Percentiles rank a stretch among this genome's conserved stretches.
phyloP scores from a whole-genome alignment of 2,329 filamentous ascomycete genomes.

The Nannizziopsis barbatae region DNA sequence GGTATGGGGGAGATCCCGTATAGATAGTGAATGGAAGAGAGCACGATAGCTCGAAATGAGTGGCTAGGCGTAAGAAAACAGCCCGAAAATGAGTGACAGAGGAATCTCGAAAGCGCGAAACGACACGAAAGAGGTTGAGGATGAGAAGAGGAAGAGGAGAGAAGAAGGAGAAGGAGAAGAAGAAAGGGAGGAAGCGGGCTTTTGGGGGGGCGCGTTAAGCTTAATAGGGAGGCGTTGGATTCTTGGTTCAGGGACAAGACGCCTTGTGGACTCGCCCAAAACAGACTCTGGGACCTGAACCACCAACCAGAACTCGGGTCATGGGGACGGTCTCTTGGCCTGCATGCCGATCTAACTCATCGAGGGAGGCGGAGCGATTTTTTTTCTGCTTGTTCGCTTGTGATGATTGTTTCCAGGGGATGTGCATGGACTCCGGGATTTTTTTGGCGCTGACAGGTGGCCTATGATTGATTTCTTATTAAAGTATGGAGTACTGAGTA shows the following conservation, averaged over 20 bases:
- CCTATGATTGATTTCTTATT: too few species aligned
- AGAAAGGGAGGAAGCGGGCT: neutral
- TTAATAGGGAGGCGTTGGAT: neutral
- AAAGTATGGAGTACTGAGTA: too few species aligned
- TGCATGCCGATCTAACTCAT: too few species aligned
- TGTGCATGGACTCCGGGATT: too few species aligned
- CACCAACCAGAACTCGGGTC: too few species aligned
- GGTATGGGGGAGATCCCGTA: neutral
- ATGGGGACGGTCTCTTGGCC: too few species aligned
- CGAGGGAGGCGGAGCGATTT: too few species aligned
- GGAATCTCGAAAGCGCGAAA: constrained; percentile 2
- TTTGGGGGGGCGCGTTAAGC: neutral
- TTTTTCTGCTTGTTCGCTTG: too few species aligned
- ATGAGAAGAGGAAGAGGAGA: neutral
- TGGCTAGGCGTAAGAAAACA: constrained; percentile 7
- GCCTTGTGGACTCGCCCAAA: too few species aligned
- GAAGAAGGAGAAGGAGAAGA: neutral
- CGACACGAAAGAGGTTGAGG: neutral
- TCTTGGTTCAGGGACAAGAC: neutral
- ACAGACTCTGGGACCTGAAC: too few species aligned
- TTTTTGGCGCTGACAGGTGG: too few species aligned
- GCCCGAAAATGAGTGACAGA: constrained; percentile 8
- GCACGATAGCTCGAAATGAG: constrained; percentile 5
- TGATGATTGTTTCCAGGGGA: too few species aligned
- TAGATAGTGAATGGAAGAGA: constrained; percentile 6